Evolutionary conservation across 805 yeast genomes (phyloP), one percentile per base, ranked within the genome.

Genomic region (Cyberlindnera saturnus): DNA sequence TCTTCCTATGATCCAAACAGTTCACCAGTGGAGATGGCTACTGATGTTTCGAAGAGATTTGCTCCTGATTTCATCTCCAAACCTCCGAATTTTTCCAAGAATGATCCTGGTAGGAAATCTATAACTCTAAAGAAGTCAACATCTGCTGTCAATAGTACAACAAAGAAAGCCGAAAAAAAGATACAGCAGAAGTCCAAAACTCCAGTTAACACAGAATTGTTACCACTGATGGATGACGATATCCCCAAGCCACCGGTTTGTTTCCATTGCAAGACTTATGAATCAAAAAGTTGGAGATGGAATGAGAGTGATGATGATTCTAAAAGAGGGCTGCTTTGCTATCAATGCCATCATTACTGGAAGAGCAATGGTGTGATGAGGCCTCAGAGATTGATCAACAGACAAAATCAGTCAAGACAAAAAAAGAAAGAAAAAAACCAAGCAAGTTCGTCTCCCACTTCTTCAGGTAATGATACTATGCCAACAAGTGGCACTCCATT

Each of bases 261-360:
- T 40, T 46, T 50, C 45, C 57, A 57, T 32, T 58, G 62, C 43
- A 48, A 51, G 29, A 49, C 59, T 1, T 26, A 38, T n/a, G 51
- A 53, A 13, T 52, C 60, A 1, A 54, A 54, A 37, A 53, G 47
- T 17, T 58, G 62, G 62, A 53, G 52, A 43, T 57, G 58, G 59
- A 51, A 49, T 48, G 55, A 56, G 38, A 44, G 46, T 40, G 54
- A 50, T 2, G 60, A 56, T 26, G 45, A 47, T 16, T 37, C 49
- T 1, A 47, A 48, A 32, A 52, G 57, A 38, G 62, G 60, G 1
- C 40, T 55, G 40, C 36, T 54, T 41, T 58, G 62, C 36, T 46
- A 50, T n/a, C 46, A 50, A 15, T 58, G 62, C 40, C 53, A 47
- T 34, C 45, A 44, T 19, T 55, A 56, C 38, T 38, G 55, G 42